Conservation (phyloP, 495 filamentous ascomycete species). For the Aspergillus campestris region DNA sequence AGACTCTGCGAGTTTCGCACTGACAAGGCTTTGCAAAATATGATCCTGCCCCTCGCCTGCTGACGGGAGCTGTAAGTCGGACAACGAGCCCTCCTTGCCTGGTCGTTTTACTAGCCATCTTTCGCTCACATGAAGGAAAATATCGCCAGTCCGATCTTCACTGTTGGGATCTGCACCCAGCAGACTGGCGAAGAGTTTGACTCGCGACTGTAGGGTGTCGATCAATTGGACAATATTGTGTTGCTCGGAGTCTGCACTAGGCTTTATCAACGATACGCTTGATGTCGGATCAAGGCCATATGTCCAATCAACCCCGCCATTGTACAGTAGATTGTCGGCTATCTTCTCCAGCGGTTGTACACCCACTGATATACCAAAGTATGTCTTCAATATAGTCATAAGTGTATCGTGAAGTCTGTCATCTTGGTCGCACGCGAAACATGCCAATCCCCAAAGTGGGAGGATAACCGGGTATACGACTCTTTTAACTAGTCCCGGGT, state of each 20-base stretch:
- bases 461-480: conserved; percentile 55
- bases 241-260: conserved; percentile 6
- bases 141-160: conserved; percentile 49
- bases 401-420: conserved; percentile 23
- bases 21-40: conserved; percentile 42
- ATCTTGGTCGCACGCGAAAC: conserved; percentile 38
- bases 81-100: conserved; percentile 5
- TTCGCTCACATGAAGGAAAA: conserved; percentile 57
- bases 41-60: conserved; percentile 26
- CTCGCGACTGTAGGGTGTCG: conserved; percentile 29
- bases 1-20: conserved; percentile 57
- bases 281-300: conserved; percentile 25
- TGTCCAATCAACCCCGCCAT: conserved; percentile 42
- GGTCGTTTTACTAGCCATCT: conserved; percentile 46
- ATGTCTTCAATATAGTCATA: conserved; percentile 34
- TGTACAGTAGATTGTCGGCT: conserved; percentile 42
- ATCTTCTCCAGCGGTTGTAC: conserved; percentile 36
- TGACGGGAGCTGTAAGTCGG: conserved; percentile 15
- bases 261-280: conserved; percentile 28
- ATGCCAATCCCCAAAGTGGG: conserved; percentile 61
- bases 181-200: conserved; percentile 46
- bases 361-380: conserved; percentile 40
- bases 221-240: conserved; percentile 32
- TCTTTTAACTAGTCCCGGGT: conserved; percentile 64
- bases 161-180: conserved; percentile 42